Evolutionary conservation across 345 rosid species (phyloP).

Genomic region (Populus nigra): DNA sequence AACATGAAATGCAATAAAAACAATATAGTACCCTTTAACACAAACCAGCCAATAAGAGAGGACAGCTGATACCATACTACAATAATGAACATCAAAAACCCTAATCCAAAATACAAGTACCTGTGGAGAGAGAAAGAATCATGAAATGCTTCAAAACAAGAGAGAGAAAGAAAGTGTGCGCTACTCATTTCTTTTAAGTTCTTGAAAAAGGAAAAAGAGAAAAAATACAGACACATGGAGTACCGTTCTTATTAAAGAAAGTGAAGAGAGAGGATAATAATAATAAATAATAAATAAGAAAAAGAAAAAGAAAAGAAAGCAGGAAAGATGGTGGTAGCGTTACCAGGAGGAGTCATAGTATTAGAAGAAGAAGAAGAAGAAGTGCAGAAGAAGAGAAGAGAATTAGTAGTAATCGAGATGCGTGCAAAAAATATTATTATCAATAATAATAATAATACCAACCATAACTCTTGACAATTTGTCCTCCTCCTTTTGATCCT

Average conservation of each 20-base stretch:
- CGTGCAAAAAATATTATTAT: conserved; percentile 40
- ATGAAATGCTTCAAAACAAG: not conserved
- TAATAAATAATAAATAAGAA: not conserved
- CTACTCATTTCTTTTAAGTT: conserved; percentile 1
- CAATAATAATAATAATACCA: conserved; percentile 25
- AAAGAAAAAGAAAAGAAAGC: conserved; percentile 1
- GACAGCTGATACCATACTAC: not conserved
- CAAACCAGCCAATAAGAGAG: not conserved
- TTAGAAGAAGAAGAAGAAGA: conserved; percentile 4
- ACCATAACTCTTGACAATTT: not conserved
- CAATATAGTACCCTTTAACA: not conserved
- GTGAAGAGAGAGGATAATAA: not conserved
- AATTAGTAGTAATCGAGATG: conserved; percentile 41
- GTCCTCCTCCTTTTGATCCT: conserved; percentile 41
- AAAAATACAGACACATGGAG: not conserved
- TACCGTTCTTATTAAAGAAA: not conserved
- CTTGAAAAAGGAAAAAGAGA: not conserved
- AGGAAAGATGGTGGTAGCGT: conserved; percentile 8
- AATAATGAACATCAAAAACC: not conserved
- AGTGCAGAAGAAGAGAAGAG: conserved; percentile 13
- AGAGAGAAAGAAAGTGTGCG: not conserved
- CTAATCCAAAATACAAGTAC: conserved; percentile 13
- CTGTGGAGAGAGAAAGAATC: not conserved
- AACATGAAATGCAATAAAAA: not conserved
- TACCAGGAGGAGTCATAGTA: not conserved